phyloP scores from a whole-genome alignment of 2,329 filamentous ascomycete genomes.

The Penicillium concentricum region DNA sequence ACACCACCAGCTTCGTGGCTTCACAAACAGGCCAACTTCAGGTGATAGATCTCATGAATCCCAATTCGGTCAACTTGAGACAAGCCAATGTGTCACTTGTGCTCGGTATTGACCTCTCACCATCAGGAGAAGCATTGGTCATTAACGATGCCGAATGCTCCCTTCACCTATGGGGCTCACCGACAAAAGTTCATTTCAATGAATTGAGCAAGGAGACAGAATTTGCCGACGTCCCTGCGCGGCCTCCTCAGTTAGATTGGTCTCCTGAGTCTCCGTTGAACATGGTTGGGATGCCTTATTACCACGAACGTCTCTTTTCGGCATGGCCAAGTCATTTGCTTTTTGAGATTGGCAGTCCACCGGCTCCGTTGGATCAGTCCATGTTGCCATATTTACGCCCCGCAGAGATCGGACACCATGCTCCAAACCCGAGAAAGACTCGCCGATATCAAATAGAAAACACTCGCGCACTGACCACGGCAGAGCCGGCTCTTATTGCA shows the following conservation, averaged over 20 bases:
- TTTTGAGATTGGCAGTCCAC: constrained; percentile 82
- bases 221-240: constrained; percentile 67
- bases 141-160: constrained; percentile 75
- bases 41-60: constrained; percentile 92
- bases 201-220: constrained; percentile 77
- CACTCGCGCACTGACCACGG: constrained; percentile 63
- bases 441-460: constrained; percentile 82
- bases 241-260: constrained; percentile 66
- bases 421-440: constrained; percentile 70
- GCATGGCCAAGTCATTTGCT: constrained; percentile 83
- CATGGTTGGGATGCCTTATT: constrained; percentile 87
- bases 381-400: constrained; percentile 67
- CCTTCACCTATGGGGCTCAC: constrained; percentile 86
- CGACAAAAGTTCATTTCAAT: constrained; percentile 80
- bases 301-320: constrained; percentile 81
- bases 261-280: constrained; percentile 75
- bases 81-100: constrained; percentile 79
- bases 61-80: constrained; percentile 79
- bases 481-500: constrained; percentile 63
- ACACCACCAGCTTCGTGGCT: constrained; percentile 89
- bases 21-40: constrained; percentile 93
- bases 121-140: constrained; percentile 81
- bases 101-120: constrained; percentile 78
- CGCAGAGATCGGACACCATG: constrained; percentile 74
- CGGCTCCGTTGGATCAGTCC: constrained; percentile 69